Base-by-base conservation (phyloP, 1,284 basidiomycete genomes). In the Ceratobasidium sp. region DNA sequence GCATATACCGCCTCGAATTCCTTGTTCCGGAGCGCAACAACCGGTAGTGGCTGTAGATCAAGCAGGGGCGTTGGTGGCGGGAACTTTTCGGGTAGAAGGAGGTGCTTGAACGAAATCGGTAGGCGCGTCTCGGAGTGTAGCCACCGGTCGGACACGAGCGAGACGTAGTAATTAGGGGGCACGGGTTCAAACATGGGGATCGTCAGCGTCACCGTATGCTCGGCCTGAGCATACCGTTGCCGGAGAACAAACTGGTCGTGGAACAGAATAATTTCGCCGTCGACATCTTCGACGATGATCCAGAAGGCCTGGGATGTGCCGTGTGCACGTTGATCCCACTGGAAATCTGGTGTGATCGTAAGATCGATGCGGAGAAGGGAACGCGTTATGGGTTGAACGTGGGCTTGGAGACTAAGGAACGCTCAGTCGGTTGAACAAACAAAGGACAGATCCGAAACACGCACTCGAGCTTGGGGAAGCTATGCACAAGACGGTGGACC, bases 131-230 rank as follows among this genome's bases (percentile, higher is more conserved):
- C 96, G 11, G 95, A 89, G 79, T 99, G 96, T 46, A 99, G 81
- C 97, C 98, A 99, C 48, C 95, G 89, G 81, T 99, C 97, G 2
- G 95, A 97, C 76, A 98, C 88, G 75, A 98, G 86, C 13, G 94
- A 95, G 81, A 99, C 96, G 83, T 95, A 99, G 84, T 98, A 98
- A 82, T 98, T 98, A 0, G 97, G 97, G 56, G 97, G 97, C 3
- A 97, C 90, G 0, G 97, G 97, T 79, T 98, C 97, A 77, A 94
- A 95, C 89, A 98, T 97, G 0, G 95, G 95, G 0, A 98, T 94
- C 0, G 95, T 98, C 77, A 99, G 90, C 0, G 95, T 95, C 56
- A 99, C 89, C 75, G 91, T 96, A 83, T 98, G 97, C 79, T 98
- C 96, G 76, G 94, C 93, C 80, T 94, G 90, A 0, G 94, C 93